These are phyloP conservation scores for Stentor roeselii DNA, from an alignment of 73 alveolate species.

Conservation along the genomic window DNA sequence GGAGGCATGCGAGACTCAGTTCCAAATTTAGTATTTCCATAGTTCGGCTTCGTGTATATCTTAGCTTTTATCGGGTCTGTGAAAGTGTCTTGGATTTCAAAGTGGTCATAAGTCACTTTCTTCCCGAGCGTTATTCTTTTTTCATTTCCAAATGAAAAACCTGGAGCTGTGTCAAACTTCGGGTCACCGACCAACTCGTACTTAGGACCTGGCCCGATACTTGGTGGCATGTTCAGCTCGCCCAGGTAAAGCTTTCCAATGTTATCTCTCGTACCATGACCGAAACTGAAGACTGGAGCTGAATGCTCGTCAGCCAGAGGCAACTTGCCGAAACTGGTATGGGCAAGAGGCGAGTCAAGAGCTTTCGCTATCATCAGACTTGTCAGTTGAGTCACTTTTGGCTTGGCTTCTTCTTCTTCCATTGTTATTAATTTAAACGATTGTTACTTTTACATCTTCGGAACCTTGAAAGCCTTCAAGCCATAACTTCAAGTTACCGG, in stretches of 20 bases:
- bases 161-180: too few relatives aligned
- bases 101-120: slow-evolving; percentile 55
- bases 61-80: slow-evolving; percentile 64
- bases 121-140: slow-evolving; percentile 30
- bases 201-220: too few relatives aligned
- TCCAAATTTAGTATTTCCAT: slow-evolving; percentile 60
- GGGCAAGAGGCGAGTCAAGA: slow-evolving; percentile 54
- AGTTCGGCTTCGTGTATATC: slow-evolving; percentile 47
- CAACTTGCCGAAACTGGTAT: slow-evolving; percentile 56
- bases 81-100: slow-evolving; percentile 49
- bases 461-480: slow-evolving; percentile 14
- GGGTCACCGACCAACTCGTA: too few relatives aligned
- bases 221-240: too few relatives aligned
- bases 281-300: slow-evolving; percentile 46
- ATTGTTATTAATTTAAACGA: not conserved
- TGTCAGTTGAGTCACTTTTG: too few relatives aligned
- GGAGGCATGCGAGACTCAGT: slow-evolving; percentile 66
- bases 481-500: slow-evolving; percentile 21
- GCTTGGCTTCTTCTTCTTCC: too few relatives aligned
- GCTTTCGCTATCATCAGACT: slow-evolving; percentile 52
- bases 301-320: slow-evolving; percentile 61
- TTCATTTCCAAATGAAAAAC: too few relatives aligned
- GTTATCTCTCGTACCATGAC: slow-evolving; percentile 56
- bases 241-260: slow-evolving; percentile 49
- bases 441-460: not conserved